These are phyloP conservation scores for Suillus americanus DNA, from an alignment of 768 basidiomycete genomes.

Conservation along the genomic window DNA sequence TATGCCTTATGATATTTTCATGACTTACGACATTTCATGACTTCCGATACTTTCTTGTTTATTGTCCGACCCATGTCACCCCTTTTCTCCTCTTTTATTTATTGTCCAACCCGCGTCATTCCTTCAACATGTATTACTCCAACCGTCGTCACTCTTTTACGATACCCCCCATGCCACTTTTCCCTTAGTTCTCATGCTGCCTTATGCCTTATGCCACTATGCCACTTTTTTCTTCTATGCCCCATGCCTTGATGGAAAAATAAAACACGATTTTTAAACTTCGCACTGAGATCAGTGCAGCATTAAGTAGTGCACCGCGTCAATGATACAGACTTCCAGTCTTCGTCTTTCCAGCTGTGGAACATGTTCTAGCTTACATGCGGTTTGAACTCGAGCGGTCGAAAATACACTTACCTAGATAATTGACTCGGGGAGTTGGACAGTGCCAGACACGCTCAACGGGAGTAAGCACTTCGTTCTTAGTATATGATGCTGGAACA, in stretches of 20 bases:
- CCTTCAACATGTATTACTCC: too few relatives aligned
- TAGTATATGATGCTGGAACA: not conserved
- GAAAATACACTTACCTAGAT: not conserved
- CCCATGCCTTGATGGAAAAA: not conserved
- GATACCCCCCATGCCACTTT: too few relatives aligned
- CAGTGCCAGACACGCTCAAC: not conserved
- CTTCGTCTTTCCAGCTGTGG: too few relatives aligned
- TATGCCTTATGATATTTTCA: not conserved
- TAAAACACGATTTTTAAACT: not conserved
- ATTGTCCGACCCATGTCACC: not conserved
- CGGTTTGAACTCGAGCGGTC: not conserved
- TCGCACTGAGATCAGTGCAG: too few relatives aligned
- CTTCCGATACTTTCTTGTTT: not conserved
- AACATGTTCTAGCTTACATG: not conserved
- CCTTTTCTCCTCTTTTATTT: not conserved
- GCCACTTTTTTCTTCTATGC: not conserved
- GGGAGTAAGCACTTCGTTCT: not conserved
- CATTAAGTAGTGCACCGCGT: too few relatives aligned
- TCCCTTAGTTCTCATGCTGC: too few relatives aligned
- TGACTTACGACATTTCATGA: not conserved
- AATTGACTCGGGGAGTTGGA: not conserved
- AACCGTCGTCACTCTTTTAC: too few relatives aligned
- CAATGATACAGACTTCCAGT: too few relatives aligned
- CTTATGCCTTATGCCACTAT: not conserved
- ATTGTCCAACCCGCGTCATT: too few relatives aligned